Conservation (phyloP, 106 monocot genomes). For the Acorus gramineus region DNA sequence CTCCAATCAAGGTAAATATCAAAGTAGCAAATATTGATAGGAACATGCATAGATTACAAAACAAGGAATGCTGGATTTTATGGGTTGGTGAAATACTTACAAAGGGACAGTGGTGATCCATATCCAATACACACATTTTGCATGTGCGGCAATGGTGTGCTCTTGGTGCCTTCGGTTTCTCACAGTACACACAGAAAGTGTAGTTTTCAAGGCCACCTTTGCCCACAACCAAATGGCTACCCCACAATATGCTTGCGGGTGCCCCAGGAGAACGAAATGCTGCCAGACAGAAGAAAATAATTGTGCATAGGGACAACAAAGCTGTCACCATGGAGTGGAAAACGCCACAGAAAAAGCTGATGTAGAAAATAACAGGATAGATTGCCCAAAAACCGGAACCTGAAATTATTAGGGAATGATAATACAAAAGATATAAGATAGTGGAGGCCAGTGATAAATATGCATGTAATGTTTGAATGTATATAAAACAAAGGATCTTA, state of each 20-base stretch:
- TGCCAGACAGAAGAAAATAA: slow-evolving; percentile 54
- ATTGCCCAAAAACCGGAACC: slow-evolving; percentile 88
- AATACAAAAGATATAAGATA: neutral
- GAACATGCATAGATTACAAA: too few relatives aligned
- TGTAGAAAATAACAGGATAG: slow-evolving; percentile 66
- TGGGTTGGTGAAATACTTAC: slow-evolving; percentile 36
- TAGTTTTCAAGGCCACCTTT: slow-evolving; percentile 65
- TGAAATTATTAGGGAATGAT: slow-evolving; percentile 20
- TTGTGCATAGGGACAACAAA: slow-evolving; percentile 49
- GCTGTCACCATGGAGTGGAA: slow-evolving; percentile 54
- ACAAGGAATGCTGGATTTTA: too few relatives aligned
- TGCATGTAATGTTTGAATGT: too few relatives aligned
- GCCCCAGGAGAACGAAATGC: slow-evolving; percentile 59
- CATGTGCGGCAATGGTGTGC: slow-evolving; percentile 93
- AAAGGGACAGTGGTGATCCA: slow-evolving; percentile 99
- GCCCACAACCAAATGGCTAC: slow-evolving; percentile 55
- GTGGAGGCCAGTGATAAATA: too few relatives aligned
- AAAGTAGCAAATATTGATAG: too few relatives aligned
- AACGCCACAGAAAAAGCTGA: slow-evolving; percentile 51
- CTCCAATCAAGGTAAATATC: too few relatives aligned
- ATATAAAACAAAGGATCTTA: too few relatives aligned
- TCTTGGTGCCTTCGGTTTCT: slow-evolving; percentile 79
- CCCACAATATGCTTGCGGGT: slow-evolving; percentile 54
- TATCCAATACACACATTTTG: slow-evolving; percentile 77
- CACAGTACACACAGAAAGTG: slow-evolving; percentile 72